phyloP scores from a whole-genome alignment of 192 early-diverging fungal genomes.

The Physocladia obscura region DNA sequence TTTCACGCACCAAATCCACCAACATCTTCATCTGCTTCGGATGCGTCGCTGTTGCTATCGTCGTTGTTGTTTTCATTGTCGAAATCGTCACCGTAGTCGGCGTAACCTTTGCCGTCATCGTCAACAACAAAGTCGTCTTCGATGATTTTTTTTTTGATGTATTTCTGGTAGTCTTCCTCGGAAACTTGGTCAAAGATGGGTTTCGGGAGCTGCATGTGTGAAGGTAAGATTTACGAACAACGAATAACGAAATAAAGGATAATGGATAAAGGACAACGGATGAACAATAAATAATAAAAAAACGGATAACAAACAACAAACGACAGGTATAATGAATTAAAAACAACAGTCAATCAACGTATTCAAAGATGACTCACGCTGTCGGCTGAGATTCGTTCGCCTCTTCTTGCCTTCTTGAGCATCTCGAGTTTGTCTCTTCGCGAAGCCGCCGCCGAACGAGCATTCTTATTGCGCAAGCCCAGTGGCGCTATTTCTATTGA shows the following conservation, averaged over 20 bases:
- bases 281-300: too few species aligned
- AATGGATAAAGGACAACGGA: too few species aligned
- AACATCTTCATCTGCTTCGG: constrained; percentile 18
- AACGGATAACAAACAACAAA: too few species aligned
- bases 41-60: constrained; percentile 29
- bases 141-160: constrained; percentile 22
- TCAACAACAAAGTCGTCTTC: constrained; percentile 50
- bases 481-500: neutral
- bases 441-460: neutral
- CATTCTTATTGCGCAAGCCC: neutral
- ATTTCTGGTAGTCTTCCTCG: constrained; percentile 28
- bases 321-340: neutral
- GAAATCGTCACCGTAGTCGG: constrained; percentile 56
- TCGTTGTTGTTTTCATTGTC: constrained; percentile 55
- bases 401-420: neutral
- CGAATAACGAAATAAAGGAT: too few species aligned
- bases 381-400: neutral
- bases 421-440: neutral
- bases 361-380: neutral
- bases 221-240: neutral
- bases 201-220: neutral
- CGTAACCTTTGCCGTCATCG: constrained; percentile 69
- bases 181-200: constrained; percentile 32
- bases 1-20: neutral
- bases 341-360: neutral